Base-by-base conservation (phyloP, 805 yeast genomes). In the Clavispora vitiphila region DNA sequence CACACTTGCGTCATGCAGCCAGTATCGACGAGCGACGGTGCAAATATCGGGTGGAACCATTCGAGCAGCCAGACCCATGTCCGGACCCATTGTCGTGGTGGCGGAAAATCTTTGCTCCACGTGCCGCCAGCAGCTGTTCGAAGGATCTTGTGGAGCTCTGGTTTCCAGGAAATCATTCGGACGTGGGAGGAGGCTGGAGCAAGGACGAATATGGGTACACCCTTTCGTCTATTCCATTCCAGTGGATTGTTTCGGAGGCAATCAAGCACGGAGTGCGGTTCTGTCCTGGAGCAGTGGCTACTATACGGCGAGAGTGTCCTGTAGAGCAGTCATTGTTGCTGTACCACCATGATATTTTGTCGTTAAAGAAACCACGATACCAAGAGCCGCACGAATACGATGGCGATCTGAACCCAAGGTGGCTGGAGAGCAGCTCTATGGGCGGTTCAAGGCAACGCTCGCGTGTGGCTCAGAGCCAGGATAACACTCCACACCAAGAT, bases 111-210 rank as follows among this genome's bases (percentile, higher is more conserved):
- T 29, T 19, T 15, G 32, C 16, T 12, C 32, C 31, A 3, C 27
- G 49, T 36, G 30, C 30, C 21, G 24, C 23, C 18, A 26, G 35
- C 16, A 34, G 24, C n/a, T 34, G 35, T 5, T 40, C 64, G 43
- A 52, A 62, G 40, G 61, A 54, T 48, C 50, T 74, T 25, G 54
- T 72, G 12, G 87, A 82, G 51, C 53, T 76, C 32, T 82, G 83
- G 82, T 82, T 82, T 51, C 77, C 84, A 1, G 89, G 87, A 2
- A 77, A 78, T 53, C 88, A 82, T 57, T 68, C 82, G 8, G 87
- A 82, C 57, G 62, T 78, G 50, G 88, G 88, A 2, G 87, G 87
- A 3, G 84, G 84, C 0, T 81, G 84, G 82, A 56, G 65, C 1
- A 57, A 65, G 4, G 81, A 76, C 54, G 25, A 43, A 0, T 54